Conservation (phyloP, 2,329 filamentous ascomycete genomes). For the Colletotrichum zoysiae region DNA sequence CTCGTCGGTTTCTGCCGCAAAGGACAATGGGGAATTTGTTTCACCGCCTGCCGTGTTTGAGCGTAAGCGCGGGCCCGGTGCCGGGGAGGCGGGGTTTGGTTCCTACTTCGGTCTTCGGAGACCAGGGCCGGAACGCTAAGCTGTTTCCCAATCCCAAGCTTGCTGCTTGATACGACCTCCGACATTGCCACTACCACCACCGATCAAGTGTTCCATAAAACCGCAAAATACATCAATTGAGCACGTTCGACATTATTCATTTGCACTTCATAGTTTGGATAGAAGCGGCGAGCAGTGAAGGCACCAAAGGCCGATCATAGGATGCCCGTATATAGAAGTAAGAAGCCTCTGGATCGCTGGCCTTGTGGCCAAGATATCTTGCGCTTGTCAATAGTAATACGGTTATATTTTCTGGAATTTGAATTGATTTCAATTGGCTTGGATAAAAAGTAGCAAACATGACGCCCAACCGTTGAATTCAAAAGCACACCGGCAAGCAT, state of each 20-base stretch:
- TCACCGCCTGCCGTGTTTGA: slow-evolving; percentile 29
- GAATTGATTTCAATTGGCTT: too few relatives aligned
- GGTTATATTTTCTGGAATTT: background rate
- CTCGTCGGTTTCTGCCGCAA: slow-evolving; percentile 32
- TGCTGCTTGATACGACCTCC: background rate
- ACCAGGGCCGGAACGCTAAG: background rate
- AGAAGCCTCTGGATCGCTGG: background rate
- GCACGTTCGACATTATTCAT: background rate
- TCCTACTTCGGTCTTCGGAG: background rate
- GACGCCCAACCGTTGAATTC: background rate
- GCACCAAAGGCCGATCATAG: too few relatives aligned
- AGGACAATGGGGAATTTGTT: background rate
- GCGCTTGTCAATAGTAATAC: background rate
- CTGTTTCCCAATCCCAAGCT: background rate
- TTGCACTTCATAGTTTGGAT: background rate
- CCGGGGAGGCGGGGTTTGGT: slow-evolving; percentile 1
- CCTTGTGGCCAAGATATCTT: background rate
- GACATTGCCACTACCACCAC: background rate
- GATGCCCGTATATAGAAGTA: too few relatives aligned
- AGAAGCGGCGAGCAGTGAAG: background rate
- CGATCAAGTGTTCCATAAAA: background rate
- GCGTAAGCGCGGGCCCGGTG: slow-evolving; percentile 26
- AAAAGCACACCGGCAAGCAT: background rate
- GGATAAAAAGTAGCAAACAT: background rate
- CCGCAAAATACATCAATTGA: background rate